A percentile compares a stretch with the other conserved stretches of the same genome.
These are phyloP conservation scores for Russula sp. DNA, from an alignment of 768 basidiomycete species.

Conservation along the genomic window DNA sequence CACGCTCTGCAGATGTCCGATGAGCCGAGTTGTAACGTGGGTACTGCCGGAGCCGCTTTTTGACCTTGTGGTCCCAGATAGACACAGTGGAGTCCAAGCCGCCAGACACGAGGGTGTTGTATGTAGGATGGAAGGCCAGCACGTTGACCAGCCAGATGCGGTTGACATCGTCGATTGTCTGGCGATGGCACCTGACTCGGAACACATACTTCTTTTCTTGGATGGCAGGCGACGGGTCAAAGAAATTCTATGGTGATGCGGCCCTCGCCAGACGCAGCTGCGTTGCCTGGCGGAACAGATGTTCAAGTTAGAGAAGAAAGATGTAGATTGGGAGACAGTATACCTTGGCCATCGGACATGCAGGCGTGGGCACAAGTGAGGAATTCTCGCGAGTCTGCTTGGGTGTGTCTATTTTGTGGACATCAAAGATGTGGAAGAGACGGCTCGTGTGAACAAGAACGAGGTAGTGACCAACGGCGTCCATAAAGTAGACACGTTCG, in stretches of 20 bases:
- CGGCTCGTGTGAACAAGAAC: no score
- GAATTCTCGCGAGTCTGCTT: no score
- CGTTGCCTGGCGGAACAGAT: constrained; percentile 57
- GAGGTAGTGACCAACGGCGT: no score
- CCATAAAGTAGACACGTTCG: no score
- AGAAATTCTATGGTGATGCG: constrained; percentile 94
- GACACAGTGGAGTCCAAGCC: constrained; percentile 93
- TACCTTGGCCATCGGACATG: no score
- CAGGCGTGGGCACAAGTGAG: no score
- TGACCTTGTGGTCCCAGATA: constrained; percentile 95
- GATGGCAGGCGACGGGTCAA: constrained; percentile 67
- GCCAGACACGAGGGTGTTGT: constrained; percentile 92
- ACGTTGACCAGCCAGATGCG: constrained; percentile 97
- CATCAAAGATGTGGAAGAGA: no score
- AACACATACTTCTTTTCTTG: constrained; percentile 85
- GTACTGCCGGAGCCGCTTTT: constrained; percentile 90
- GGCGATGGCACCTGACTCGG: constrained; percentile 82
- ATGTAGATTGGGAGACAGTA: no score
- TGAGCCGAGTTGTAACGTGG: constrained; percentile 69
- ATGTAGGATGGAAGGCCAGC: constrained; percentile 89
- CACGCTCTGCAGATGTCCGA: constrained; percentile 51
- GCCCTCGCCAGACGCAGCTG: constrained; percentile 90
- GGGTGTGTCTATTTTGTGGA: no score
- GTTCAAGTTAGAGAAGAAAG: neutral
- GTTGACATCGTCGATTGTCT: constrained; percentile 84